Base-by-base conservation (phyloP, 306 rosid species). In the Medicago arabica region DNA sequence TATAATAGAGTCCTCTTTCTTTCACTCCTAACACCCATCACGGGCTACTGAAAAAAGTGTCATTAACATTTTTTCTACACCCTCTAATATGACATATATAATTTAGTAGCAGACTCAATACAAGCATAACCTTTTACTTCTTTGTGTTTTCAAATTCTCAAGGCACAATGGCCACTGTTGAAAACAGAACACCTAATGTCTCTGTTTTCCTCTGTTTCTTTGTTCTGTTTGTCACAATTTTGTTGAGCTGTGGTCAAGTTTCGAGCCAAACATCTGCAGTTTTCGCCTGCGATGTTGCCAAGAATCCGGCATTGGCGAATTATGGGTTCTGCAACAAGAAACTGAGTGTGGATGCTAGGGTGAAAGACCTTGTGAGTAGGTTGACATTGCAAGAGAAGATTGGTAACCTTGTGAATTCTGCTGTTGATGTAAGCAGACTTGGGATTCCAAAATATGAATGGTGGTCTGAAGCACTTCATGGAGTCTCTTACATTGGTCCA, bases 401-500 rank as follows among this genome's bases (percentile, higher is more conserved):
- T 12, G 86, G 84, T 28, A 82, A 79, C 80, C 16, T 85, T 60
- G 89, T 76, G 65, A 69, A 76, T 18, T 28, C 75, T 57, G 89
- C 86, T 2, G 80, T 80, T 16, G 73, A 76, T 65, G 98, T 96
- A 78, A 88, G 88, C 23, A 83, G 96, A 83, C 83, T 85, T 57
- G 89, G 89, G 46, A 82, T 85, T 76, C 89, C 89, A 1, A 79
- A 17, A 54, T 85, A 85, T n/a, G 78, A 82, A 61, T 85, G 89
- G 89, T 85, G 89, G 89, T 85, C 89, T 0, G 89, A 85, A 64
- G 89, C 89, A 1, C 89, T 85, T 61, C 89, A 85, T 63, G 89
- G 86, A 15, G 88, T 85, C 13, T 85, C 88, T 5, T 36, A 75
- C 10, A 49, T 68, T 17, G 86, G 88, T 15, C 86, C 82, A 0